A percentile compares a stretch with the other conserved stretches of the same genome.
These are phyloP conservation scores for Geranium incanum DNA, from an alignment of 441 rosid genomes.

Conservation along the genomic window DNA sequence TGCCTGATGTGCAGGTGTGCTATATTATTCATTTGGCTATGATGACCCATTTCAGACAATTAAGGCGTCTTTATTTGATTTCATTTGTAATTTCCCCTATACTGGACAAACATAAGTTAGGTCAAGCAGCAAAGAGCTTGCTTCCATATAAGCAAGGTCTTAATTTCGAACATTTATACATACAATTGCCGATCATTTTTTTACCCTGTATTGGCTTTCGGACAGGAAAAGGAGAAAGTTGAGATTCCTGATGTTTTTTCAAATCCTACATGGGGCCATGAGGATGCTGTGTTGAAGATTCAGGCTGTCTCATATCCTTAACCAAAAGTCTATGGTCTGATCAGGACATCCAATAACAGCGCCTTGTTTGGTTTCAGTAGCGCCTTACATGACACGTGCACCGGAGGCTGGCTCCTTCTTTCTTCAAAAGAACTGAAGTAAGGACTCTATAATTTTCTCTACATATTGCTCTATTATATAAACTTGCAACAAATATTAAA, in stretches of 20 bases:
- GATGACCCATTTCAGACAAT: conserved; percentile 5
- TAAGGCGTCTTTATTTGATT: background rate
- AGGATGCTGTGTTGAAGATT: conserved; percentile 29
- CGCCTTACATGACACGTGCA: background rate
- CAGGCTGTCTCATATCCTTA: conserved; percentile 26
- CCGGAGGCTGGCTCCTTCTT: background rate
- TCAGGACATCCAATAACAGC: conserved; percentile 21
- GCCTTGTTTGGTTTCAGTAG: conserved; percentile 7
- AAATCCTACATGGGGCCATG: conserved; percentile 32
- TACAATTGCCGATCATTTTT: too few relatives aligned
- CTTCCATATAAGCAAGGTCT: too few relatives aligned
- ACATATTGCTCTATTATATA: background rate
- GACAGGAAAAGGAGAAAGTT: background rate
- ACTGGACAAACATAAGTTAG: too few relatives aligned
- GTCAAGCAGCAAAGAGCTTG: too few relatives aligned
- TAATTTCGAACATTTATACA: too few relatives aligned
- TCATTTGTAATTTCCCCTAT: background rate
- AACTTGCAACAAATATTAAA: background rate
- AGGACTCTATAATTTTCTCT: background rate
- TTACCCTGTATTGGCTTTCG: background rate
- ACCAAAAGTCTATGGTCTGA: conserved; percentile 22
- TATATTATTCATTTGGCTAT: conserved; percentile 9
- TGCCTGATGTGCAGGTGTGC: conserved; percentile 9
- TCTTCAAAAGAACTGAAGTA: conserved; percentile 5
- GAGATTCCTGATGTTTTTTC: conserved; percentile 16